phyloP scores from a whole-genome alignment of 177 flowering plant species.

The Tripterygium wilfordii region DNA sequence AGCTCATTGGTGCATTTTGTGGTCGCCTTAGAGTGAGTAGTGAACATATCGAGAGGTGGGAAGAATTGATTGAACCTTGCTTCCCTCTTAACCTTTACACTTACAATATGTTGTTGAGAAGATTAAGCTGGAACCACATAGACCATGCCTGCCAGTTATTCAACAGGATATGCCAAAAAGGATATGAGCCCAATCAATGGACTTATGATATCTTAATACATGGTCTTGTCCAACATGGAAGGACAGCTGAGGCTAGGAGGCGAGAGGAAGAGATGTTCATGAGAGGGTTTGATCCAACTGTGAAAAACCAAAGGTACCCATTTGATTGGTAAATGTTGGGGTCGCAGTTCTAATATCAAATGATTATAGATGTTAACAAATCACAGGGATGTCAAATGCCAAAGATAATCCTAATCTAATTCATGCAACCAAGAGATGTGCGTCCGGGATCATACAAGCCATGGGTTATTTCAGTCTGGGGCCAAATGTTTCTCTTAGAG shows the following conservation, averaged over 20 bases:
- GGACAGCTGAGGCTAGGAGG: constrained; percentile 39
- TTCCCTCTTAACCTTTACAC: constrained; percentile 52
- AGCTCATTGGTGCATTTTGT: constrained; percentile 52
- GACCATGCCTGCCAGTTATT: constrained; percentile 40
- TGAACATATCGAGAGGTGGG: constrained; percentile 32
- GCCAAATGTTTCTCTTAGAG: constrained; percentile 47
- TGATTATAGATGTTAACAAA: too few relatives aligned
- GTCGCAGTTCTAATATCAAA: not conserved
- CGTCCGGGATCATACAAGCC: constrained; percentile 81
- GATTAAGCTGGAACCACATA: constrained; percentile 22
- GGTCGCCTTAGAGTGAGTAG: constrained; percentile 17
- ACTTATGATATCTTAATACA: constrained; percentile 48
- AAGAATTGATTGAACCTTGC: constrained; percentile 40
- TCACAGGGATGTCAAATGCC: too few relatives aligned
- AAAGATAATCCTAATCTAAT: constrained; percentile 59
- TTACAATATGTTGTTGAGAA: constrained; percentile 63
- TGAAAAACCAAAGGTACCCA: not conserved
- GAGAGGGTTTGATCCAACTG: constrained; percentile 32
- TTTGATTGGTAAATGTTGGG: constrained; percentile 2
- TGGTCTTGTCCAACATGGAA: constrained; percentile 45
- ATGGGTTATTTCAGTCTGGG: constrained; percentile 70
- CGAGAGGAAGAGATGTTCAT: constrained; percentile 49
- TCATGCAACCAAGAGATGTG: constrained; percentile 84
- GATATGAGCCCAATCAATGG: constrained; percentile 61
- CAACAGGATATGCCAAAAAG: constrained; percentile 37